These are phyloP conservation scores for Cyamopsis tetragonoloba DNA, from an alignment of 306 rosid species.

Conservation along the genomic window DNA sequence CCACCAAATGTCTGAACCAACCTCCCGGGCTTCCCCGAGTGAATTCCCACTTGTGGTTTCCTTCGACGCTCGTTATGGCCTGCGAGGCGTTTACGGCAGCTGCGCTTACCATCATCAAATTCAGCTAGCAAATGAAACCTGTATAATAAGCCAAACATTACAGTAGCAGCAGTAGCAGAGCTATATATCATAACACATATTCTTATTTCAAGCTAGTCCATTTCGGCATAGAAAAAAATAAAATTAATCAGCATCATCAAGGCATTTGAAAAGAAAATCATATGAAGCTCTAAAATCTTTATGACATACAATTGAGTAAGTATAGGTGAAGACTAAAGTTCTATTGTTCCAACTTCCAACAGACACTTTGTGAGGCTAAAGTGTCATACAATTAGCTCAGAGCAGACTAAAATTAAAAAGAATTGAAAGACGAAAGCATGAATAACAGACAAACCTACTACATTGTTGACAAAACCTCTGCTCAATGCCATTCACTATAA, in stretches of 20 bases:
- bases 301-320: neutral
- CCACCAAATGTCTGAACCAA: constrained; percentile 67
- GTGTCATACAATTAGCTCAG: neutral
- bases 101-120: constrained; percentile 92
- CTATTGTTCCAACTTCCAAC: neutral
- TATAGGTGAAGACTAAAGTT: neutral
- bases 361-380: neutral
- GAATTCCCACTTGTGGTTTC: constrained; percentile 65
- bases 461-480: constrained; percentile 97
- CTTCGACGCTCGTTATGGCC: constrained; percentile 90
- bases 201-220: constrained; percentile 4
- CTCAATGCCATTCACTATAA: constrained; percentile 74
- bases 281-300: neutral
- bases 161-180: too few species aligned
- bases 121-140: constrained; percentile 92
- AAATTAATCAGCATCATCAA: too few species aligned
- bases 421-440: constrained; percentile 10
- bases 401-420: neutral
- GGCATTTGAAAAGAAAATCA: neutral
- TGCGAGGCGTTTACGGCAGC: constrained; percentile 92
- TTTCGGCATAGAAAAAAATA: too few species aligned
- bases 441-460: constrained; percentile 62
- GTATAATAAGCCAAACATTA: constrained; percentile 39
- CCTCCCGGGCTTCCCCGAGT: constrained; percentile 54
- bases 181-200: constrained; percentile 11